phyloP scores from a whole-genome alignment of 2,329 filamentous ascomycete genomes.

The Aspergillus pseudonomiae region DNA sequence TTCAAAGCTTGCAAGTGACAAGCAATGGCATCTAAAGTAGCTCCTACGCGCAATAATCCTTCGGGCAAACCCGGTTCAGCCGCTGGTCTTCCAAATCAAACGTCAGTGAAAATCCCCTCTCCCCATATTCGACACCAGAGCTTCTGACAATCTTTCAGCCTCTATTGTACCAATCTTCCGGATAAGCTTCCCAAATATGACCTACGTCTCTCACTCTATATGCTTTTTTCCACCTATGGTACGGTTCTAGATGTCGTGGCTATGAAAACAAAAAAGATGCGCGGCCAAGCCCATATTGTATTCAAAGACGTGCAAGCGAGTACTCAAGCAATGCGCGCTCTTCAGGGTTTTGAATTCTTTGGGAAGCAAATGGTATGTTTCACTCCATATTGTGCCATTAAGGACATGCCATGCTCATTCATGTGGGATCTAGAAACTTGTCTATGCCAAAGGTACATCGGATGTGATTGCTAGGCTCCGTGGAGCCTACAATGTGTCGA shows the following conservation, averaged over 20 bases:
- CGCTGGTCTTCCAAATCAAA: conserved; percentile 72
- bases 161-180: conserved; percentile 88
- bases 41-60: conserved; percentile 45
- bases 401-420: conserved; percentile 6
- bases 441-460: conserved; percentile 88
- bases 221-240: conserved; percentile 91
- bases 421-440: conserved; percentile 68
- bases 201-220: conserved; percentile 83
- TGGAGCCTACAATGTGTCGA: conserved; percentile 78
- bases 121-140: conserved; percentile 1
- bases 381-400: not conserved
- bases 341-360: conserved; percentile 84
- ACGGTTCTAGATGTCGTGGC: conserved; percentile 89
- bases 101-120: conserved; percentile 54
- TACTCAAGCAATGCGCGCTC: conserved; percentile 86
- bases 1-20: not conserved
- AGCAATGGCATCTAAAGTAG: conserved; percentile 43
- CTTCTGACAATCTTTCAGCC: conserved; percentile 53
- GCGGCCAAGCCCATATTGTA: conserved; percentile 91
- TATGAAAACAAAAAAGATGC: conserved; percentile 87
- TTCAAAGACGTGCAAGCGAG: conserved; percentile 89
- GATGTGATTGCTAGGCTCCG: conserved; percentile 88
- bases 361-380: conserved; percentile 79
- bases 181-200: conserved; percentile 90
- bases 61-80: conserved; percentile 33